phyloP scores from a whole-genome alignment of 163 green algal species.

The Chlamydomonas reinhardtii region DNA sequence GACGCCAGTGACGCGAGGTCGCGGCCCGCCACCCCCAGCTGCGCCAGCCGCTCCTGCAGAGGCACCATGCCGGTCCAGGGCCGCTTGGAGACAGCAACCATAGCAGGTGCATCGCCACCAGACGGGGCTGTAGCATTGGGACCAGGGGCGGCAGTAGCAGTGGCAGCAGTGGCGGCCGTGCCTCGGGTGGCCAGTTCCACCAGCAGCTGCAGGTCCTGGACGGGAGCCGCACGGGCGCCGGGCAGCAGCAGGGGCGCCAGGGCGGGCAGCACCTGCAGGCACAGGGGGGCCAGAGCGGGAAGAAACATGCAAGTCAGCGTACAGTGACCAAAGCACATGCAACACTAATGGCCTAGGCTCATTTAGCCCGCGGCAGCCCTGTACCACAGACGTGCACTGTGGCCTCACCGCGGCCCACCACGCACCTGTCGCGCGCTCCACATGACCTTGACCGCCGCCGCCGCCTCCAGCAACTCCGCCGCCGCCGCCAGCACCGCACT shows the following conservation, averaged over 20 bases:
- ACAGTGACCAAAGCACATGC: no score
- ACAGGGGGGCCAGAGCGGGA: neutral
- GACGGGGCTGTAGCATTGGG: neutral
- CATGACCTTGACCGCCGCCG: conserved; percentile 18
- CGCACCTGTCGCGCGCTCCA: conserved; percentile 32
- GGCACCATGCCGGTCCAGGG: conserved; percentile 34
- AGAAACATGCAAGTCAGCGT: neutral
- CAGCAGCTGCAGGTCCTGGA: conserved; percentile 24
- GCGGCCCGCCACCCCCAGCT: conserved; percentile 18
- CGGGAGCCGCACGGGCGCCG: neutral
- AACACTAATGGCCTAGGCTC: neutral
- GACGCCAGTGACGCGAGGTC: conserved; percentile 40
- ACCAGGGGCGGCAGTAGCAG: neutral
- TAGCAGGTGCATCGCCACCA: neutral
- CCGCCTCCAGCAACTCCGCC: neutral
- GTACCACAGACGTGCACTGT: no score
- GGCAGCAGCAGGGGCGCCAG: conserved; percentile 15
- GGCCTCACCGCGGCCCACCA: neutral
- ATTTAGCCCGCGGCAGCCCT: neutral
- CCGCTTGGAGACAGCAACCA: neutral
- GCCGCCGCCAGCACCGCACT: neutral
- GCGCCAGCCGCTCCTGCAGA: conserved; percentile 44
- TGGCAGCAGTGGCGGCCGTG: neutral
- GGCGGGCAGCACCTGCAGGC: conserved; percentile 11
- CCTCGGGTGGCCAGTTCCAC: neutral